Conservation (phyloP, 225 moss, liverwort and hornwort species). For the Climacium dendroides region DNA sequence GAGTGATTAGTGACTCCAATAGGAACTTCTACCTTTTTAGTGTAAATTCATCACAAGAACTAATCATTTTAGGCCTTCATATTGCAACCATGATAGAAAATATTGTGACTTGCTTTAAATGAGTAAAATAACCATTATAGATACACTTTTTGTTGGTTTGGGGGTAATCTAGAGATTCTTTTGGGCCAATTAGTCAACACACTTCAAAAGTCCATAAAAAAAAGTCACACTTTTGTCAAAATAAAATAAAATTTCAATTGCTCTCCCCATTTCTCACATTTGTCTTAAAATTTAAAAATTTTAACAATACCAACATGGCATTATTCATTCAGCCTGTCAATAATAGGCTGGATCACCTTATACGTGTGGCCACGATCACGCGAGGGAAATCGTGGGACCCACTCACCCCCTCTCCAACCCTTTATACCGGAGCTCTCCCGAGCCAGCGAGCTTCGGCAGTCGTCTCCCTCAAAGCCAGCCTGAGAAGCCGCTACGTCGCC, state of each 20-base stretch:
- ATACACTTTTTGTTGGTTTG: not conserved
- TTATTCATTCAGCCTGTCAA: not conserved
- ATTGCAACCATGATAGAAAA: too few species aligned
- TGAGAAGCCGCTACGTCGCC: not conserved
- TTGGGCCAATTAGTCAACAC: rapidly evolving
- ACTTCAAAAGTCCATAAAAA: not conserved
- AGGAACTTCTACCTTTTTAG: too few species aligned
- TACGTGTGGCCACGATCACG: not conserved
- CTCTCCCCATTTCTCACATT: not conserved
- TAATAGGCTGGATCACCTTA: not conserved
- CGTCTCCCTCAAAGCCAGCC: not conserved
- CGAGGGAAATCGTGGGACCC: not conserved
- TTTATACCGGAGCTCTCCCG: not conserved
- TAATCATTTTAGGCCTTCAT: too few species aligned
- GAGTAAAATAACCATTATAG: too few species aligned
- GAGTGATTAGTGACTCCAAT: too few species aligned
- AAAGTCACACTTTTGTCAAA: not conserved
- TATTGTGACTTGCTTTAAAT: too few species aligned
- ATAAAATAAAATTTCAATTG: not conserved
- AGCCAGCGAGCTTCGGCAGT: not conserved
- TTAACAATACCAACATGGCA: not conserved
- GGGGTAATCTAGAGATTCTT: rapidly evolving
- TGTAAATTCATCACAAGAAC: too few species aligned
- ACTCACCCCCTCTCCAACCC: not conserved
- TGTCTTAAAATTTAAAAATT: not conserved